Percentiles rank a stretch among this genome's conserved stretches.
These are phyloP conservation scores for Cladosporium sp. DNA, from an alignment of 2,329 filamentous ascomycete genomes.

Conservation along the genomic window DNA sequence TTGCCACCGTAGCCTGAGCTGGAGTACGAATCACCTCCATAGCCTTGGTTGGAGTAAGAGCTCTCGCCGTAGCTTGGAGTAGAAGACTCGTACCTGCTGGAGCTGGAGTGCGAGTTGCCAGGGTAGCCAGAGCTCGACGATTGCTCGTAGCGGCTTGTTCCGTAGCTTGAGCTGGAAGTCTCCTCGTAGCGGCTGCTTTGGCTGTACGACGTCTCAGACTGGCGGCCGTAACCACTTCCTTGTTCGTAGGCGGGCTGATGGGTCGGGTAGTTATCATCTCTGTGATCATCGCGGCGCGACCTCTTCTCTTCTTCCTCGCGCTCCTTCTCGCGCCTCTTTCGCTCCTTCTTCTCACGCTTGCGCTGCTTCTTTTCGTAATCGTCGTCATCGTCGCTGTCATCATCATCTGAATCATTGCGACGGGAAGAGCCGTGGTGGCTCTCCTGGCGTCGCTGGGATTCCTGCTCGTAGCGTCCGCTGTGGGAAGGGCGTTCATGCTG, in stretches of 20 bases:
- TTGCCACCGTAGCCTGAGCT: slow-evolving; percentile 12
- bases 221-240: slow-evolving; percentile 20
- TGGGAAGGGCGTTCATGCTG: slow-evolving; percentile 25
- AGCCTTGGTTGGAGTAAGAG: not conserved
- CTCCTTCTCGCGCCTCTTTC: slow-evolving; percentile 27
- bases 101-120: not conserved
- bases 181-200: slow-evolving; percentile 17
- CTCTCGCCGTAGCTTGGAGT: not conserved
- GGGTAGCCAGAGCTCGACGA: not conserved
- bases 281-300: slow-evolving; percentile 10
- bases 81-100: not conserved
- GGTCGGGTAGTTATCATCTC: slow-evolving; percentile 15
- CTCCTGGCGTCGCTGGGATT: slow-evolving; percentile 52
- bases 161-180: not conserved
- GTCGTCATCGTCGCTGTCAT: slow-evolving; percentile 32
- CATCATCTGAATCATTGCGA: slow-evolving; percentile 21
- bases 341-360: slow-evolving; percentile 38
- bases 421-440: slow-evolving; percentile 18
- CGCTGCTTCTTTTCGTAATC: slow-evolving; percentile 40
- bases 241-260: slow-evolving; percentile 15
- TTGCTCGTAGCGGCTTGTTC: not conserved
- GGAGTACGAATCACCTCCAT: slow-evolving; percentile 8
- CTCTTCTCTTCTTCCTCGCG: slow-evolving; percentile 21
- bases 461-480: slow-evolving; percentile 56
- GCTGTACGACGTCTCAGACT: slow-evolving; percentile 17